A percentile compares a stretch with the other conserved stretches of the same genome.
Evolutionary conservation across 2,329 filamentous ascomycete species (phyloP).

Genomic region (Fusarium mangiferae): DNA sequence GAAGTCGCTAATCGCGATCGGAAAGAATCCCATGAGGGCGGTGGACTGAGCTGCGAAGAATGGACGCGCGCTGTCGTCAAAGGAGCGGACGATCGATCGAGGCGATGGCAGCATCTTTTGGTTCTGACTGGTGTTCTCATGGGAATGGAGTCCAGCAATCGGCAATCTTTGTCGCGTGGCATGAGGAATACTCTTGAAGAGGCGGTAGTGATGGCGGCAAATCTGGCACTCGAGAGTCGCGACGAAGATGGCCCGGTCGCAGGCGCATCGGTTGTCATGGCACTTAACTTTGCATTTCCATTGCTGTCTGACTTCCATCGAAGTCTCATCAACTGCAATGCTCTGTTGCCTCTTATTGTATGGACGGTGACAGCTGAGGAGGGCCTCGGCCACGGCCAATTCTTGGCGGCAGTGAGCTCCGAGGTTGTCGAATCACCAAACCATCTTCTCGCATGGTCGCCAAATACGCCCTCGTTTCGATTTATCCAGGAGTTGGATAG

Average conservation of each 20-base stretch:
- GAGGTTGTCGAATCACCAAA: slow-evolving; percentile 66
- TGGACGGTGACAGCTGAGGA: slow-evolving; percentile 75
- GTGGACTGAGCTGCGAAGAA: slow-evolving; percentile 59
- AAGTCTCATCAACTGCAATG: slow-evolving; percentile 71
- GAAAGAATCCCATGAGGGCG: slow-evolving; percentile 49
- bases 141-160: slow-evolving; percentile 74
- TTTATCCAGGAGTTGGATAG: slow-evolving; percentile 68
- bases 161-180: slow-evolving; percentile 69
- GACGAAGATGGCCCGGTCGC: slow-evolving; percentile 55
- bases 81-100: slow-evolving; percentile 67
- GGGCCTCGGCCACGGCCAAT: slow-evolving; percentile 80
- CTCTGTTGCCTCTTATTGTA: slow-evolving; percentile 75
- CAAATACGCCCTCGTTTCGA: slow-evolving; percentile 67
- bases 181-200: slow-evolving; percentile 76
- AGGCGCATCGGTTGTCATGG: slow-evolving; percentile 69
- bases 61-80: slow-evolving; percentile 68
- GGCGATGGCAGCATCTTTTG: slow-evolving; percentile 85
- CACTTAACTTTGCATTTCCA: slow-evolving; percentile 81
- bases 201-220: slow-evolving; percentile 78
- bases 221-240: slow-evolving; percentile 73
- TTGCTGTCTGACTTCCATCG: slow-evolving; percentile 71
- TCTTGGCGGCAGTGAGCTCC: slow-evolving; percentile 74
- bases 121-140: slow-evolving; percentile 81
- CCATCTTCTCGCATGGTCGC: slow-evolving; percentile 70
- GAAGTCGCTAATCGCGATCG: slow-evolving; percentile 54